These are phyloP conservation scores for Uncinocarpus reesii DNA, from an alignment of 2,329 filamentous ascomycete species.

Conservation along the genomic window DNA sequence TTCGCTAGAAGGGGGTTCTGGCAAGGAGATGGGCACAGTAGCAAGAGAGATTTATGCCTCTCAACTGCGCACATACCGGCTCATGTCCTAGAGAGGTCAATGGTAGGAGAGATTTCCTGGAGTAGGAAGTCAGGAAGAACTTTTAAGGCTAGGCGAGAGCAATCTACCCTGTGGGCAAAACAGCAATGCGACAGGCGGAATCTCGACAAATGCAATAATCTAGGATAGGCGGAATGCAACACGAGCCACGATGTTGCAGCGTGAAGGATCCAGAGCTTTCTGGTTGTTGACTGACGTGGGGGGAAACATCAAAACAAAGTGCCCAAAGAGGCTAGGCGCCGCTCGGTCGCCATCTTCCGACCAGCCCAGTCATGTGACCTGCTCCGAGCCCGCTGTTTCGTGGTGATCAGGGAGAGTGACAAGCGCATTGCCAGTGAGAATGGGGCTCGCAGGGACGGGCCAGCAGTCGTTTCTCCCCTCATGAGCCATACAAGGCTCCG, in stretches of 20 bases:
- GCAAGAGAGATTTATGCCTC: slow-evolving; percentile 21
- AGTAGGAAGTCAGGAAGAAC: too few relatives aligned
- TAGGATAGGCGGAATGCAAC: neutral
- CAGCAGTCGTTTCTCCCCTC: too few relatives aligned
- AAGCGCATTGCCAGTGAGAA: too few relatives aligned
- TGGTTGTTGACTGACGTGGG: slow-evolving; percentile 13
- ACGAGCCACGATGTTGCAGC: neutral
- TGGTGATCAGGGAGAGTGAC: too few relatives aligned
- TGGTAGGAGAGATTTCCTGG: neutral
- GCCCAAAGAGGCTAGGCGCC: slow-evolving; percentile 14
- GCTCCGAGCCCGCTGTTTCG: neutral
- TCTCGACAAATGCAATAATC: neutral
- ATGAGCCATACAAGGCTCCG: too few relatives aligned
- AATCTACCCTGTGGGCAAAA: too few relatives aligned
- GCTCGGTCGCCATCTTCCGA: neutral
- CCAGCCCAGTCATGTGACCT: neutral
- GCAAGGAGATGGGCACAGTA: slow-evolving; percentile 25
- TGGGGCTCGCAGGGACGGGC: too few relatives aligned
- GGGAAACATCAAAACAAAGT: slow-evolving; percentile 19
- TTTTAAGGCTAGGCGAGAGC: too few relatives aligned
- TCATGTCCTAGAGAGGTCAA: slow-evolving; percentile 10
- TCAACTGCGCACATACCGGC: slow-evolving; percentile 35
- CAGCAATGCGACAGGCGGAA: neutral
- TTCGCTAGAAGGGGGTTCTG: slow-evolving; percentile 23
- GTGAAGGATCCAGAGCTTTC: neutral